A percentile compares a stretch with the other conserved stretches of the same genome.
These are phyloP conservation scores for Amylostereum areolatum DNA, from an alignment of 1,284 basidiomycete genomes.

Conservation along the genomic window DNA sequence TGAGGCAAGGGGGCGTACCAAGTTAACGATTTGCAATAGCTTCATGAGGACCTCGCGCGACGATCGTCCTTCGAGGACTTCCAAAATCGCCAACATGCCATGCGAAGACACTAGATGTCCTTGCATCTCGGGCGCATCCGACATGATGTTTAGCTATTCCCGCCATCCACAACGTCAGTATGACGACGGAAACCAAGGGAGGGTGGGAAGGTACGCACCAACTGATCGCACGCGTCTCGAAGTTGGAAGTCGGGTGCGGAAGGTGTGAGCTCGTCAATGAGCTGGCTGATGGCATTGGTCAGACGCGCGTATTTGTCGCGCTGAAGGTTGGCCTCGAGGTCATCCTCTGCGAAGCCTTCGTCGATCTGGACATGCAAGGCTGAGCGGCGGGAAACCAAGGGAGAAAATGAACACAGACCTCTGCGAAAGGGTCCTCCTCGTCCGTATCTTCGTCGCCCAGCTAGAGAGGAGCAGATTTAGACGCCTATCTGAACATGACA, in stretches of 20 bases:
- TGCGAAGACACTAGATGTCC: conserved; percentile 85
- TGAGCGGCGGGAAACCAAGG: not conserved
- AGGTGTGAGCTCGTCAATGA: conserved; percentile 84
- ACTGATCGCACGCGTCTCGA: conserved; percentile 79
- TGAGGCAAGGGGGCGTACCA: conserved; percentile 42
- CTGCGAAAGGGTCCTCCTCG: conserved; percentile 92
- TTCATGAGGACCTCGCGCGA: conserved; percentile 82
- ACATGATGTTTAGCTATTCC: conserved; percentile 67
- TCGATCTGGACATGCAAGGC: conserved; percentile 56
- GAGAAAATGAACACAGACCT: conserved; percentile 40
- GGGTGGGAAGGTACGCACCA: conserved; percentile 45
- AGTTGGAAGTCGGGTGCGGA: conserved; percentile 76
- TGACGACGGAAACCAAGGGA: not conserved
- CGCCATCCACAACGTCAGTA: conserved; percentile 3
- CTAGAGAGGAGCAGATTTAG: conserved; percentile 28
- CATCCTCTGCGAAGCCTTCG: conserved; percentile 84
- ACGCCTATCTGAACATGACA: conserved; percentile 4
- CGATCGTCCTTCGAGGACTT: conserved; percentile 81
- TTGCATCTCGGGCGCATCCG: conserved; percentile 86
- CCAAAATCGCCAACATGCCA: conserved; percentile 91
- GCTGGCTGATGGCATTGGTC: conserved; percentile 71
- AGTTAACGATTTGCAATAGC: conserved; percentile 84
- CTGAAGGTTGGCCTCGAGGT: conserved; percentile 83
- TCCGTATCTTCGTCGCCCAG: conserved; percentile 77
- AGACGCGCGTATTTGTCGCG: conserved; percentile 88